phyloP scores from a whole-genome alignment of 2,329 filamentous ascomycete genomes.

The Penicillium olsonii region DNA sequence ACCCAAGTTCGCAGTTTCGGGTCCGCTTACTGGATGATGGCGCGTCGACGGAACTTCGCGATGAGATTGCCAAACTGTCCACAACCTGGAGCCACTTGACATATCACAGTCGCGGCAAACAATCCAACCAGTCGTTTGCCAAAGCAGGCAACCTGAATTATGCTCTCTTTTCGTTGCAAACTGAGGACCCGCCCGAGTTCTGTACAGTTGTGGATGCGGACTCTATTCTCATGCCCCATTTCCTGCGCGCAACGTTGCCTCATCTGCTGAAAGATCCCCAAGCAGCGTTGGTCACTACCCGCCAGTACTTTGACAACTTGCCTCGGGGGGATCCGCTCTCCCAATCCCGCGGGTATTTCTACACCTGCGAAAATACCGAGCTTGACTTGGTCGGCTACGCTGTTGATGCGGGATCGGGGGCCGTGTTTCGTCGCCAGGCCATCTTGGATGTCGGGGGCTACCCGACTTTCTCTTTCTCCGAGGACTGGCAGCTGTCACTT shows the following conservation, averaged over 20 bases:
- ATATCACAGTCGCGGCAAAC: slow-evolving; percentile 56
- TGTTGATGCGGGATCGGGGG: slow-evolving; percentile 38
- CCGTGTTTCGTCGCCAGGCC: slow-evolving; percentile 33
- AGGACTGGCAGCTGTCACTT: slow-evolving; percentile 38
- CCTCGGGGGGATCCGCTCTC: slow-evolving; percentile 33
- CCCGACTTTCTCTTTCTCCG: slow-evolving; percentile 37
- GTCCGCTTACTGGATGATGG: slow-evolving; percentile 61
- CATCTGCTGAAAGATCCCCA: slow-evolving; percentile 33
- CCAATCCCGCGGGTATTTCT: slow-evolving; percentile 34
- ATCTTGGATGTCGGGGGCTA: slow-evolving; percentile 35
- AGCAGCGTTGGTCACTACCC: slow-evolving; percentile 34
- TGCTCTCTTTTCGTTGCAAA: slow-evolving; percentile 29
- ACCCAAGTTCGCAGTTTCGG: slow-evolving; percentile 55
- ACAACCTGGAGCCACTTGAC: slow-evolving; percentile 51
- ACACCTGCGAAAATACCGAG: slow-evolving; percentile 35
- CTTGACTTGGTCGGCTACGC: slow-evolving; percentile 31
- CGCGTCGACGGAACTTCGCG: slow-evolving; percentile 45
- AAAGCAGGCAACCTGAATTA: slow-evolving; percentile 44
- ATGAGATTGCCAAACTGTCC: slow-evolving; percentile 42
- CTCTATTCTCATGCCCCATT: slow-evolving; percentile 37
- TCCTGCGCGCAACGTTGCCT: slow-evolving; percentile 39
- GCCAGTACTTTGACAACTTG: slow-evolving; percentile 39
- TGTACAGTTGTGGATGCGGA: slow-evolving; percentile 39
- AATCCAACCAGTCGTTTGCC: slow-evolving; percentile 31
- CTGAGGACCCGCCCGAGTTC: slow-evolving; percentile 28